Percentiles rank a stretch among this genome's conserved stretches.
These are phyloP conservation scores for Ceratocystis diversiconidia DNA, from an alignment of 2,329 filamentous ascomycete species.

Conservation along the genomic window DNA sequence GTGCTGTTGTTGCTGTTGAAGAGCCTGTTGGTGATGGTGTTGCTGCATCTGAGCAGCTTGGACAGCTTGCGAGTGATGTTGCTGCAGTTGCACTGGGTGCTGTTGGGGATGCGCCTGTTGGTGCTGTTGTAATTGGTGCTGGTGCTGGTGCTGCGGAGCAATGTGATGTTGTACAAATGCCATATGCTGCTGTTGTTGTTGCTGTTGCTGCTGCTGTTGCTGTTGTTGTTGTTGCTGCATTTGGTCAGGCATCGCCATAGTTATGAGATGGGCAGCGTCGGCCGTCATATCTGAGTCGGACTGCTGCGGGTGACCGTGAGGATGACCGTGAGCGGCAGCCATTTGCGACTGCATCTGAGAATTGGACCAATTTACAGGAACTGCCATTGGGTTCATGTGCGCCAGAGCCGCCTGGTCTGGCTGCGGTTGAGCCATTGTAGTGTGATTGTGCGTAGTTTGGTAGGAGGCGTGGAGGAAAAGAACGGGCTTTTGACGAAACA, in stretches of 20 bases:
- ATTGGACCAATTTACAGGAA: constrained; percentile 13
- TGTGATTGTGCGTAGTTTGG: background rate
- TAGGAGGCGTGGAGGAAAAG: background rate
- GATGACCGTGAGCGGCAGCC: constrained; percentile 6
- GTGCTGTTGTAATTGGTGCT: constrained; percentile 22
- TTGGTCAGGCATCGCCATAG: constrained; percentile 15
- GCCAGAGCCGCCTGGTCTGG: constrained; percentile 11
- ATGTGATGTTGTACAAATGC: constrained; percentile 13
- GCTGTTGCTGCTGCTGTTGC: constrained; percentile 4
- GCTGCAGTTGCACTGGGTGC: background rate
- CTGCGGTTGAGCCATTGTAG: constrained; percentile 16
- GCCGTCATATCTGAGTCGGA: constrained; percentile 13
- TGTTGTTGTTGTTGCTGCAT: constrained; percentile 8
- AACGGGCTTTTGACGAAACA: background rate
- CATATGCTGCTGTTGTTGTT: constrained; percentile 9
- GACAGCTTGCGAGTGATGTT: constrained; percentile 12
- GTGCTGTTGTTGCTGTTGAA: constrained; percentile 19
- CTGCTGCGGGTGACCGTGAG: constrained; percentile 4
- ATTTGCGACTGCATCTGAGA: constrained; percentile 9
- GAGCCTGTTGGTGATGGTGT: constrained; percentile 12
- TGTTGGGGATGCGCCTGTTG: constrained; percentile 19
- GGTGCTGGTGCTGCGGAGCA: constrained; percentile 19
- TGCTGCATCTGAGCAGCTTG: constrained; percentile 9
- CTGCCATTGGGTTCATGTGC: constrained; percentile 14
- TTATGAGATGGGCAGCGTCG: constrained; percentile 14